Conservation (phyloP, 1,284 basidiomycete species). For the Caloboletus firmus region DNA sequence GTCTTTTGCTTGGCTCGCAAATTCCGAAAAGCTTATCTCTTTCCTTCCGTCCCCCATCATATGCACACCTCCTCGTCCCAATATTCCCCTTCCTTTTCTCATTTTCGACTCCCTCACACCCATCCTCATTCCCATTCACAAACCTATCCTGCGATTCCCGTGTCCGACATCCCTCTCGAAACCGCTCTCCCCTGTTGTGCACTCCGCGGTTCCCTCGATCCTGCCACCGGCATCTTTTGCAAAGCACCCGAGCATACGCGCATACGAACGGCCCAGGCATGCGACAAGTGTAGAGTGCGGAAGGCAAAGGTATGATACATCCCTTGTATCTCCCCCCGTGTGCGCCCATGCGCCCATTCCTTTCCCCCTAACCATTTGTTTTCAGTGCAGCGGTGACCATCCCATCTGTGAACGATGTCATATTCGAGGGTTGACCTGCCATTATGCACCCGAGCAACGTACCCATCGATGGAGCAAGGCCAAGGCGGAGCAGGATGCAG, state of each 20-base stretch:
- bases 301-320: constrained; percentile 56
- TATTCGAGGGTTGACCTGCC: constrained; percentile 49
- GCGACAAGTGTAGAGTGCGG: constrained; percentile 59
- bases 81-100: not conserved
- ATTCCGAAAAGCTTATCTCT: not conserved
- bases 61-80: not conserved
- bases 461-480: constrained; percentile 61
- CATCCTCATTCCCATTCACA: not conserved
- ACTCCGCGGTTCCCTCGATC: constrained; percentile 58
- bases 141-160: not conserved
- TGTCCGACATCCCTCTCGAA: constrained; percentile 9
- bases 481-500: not conserved
- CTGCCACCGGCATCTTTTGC: constrained; percentile 58
- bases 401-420: constrained; percentile 57
- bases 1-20: not conserved
- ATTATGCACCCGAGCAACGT: constrained; percentile 61
- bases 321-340: too few relatives aligned
- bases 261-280: constrained; percentile 60
- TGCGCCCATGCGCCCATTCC: not conserved
- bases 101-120: not conserved
- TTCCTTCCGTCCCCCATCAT: not conserved
- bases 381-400: constrained; percentile 58
- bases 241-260: constrained; percentile 56
- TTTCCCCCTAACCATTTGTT: not conserved
- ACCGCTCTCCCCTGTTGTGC: constrained; percentile 33